A percentile compares a stretch with the other conserved stretches of the same genome.
These are phyloP conservation scores for Neurospora cerealis DNA, from an alignment of 495 filamentous ascomycete species.

Conservation along the genomic window DNA sequence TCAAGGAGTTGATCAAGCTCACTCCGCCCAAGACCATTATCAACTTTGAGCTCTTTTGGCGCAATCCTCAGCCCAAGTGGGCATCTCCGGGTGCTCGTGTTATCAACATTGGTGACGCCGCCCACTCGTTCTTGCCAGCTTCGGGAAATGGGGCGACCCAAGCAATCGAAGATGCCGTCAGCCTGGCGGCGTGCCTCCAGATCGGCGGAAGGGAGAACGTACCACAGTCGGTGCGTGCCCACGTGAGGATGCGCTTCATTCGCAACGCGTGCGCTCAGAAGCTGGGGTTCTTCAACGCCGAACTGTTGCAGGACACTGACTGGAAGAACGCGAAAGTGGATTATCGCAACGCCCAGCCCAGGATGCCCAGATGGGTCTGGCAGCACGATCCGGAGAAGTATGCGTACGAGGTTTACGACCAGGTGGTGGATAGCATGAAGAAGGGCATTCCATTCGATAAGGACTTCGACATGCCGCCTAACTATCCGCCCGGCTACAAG, in stretches of 20 bases:
- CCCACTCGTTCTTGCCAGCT: slow-evolving; percentile 60
- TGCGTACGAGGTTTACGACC: slow-evolving; percentile 42
- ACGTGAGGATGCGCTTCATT: slow-evolving; percentile 42
- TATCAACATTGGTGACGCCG: slow-evolving; percentile 54
- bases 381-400: slow-evolving; percentile 48
- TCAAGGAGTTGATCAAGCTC: slow-evolving; percentile 46
- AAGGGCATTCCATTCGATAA: slow-evolving; percentile 28
- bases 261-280: slow-evolving; percentile 49
- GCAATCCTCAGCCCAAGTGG: slow-evolving; percentile 56
- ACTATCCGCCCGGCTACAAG: slow-evolving; percentile 35
- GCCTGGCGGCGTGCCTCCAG: slow-evolving; percentile 51
- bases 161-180: slow-evolving; percentile 61
- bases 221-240: slow-evolving; percentile 35
- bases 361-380: slow-evolving; percentile 44
- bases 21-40: slow-evolving; percentile 48
- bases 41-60: slow-evolving; percentile 59
- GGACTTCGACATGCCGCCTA: slow-evolving; percentile 29
- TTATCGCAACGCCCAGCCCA: slow-evolving; percentile 38
- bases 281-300: slow-evolving; percentile 44
- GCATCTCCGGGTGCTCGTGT: slow-evolving; percentile 49
- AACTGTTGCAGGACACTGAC: slow-evolving; percentile 47
- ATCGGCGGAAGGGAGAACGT: slow-evolving; percentile 53
- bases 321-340: slow-evolving; percentile 43
- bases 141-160: slow-evolving; percentile 59
- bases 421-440: slow-evolving; percentile 31